phyloP scores from a whole-genome alignment of 176 grass and related monocot species.

The Elymus sibiricus region DNA sequence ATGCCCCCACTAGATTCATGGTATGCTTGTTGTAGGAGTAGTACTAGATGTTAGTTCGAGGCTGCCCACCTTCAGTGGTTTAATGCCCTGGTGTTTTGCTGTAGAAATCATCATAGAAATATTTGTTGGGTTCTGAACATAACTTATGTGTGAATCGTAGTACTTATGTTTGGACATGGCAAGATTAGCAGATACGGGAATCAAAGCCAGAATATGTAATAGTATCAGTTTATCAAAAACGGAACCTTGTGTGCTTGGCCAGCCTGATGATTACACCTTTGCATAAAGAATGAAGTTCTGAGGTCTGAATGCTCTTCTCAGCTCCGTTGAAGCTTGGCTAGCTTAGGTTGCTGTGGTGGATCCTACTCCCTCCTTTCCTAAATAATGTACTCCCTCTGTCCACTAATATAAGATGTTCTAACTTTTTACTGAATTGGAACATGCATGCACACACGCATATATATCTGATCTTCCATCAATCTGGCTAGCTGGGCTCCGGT shows the following conservation, averaged over 20 bases:
- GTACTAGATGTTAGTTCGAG: neutral
- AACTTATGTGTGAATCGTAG: neutral
- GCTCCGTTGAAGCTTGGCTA: neutral
- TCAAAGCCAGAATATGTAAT: conserved; percentile 17
- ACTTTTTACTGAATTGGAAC: neutral
- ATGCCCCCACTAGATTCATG: neutral
- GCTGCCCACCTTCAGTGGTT: neutral
- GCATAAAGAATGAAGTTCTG: neutral
- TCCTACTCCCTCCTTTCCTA: neutral
- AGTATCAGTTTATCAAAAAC: neutral
- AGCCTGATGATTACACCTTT: neutral
- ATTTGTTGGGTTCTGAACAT: neutral
- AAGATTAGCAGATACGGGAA: neutral
- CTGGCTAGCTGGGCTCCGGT: neutral
- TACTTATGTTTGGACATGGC: neutral
- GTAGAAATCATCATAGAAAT: neutral
- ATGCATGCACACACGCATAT: neutral
- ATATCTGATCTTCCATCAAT: neutral
- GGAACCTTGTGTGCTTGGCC: neutral
- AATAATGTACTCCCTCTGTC: neutral
- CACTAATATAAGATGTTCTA: too few relatives aligned
- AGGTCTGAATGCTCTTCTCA: neutral
- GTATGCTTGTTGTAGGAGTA: neutral
- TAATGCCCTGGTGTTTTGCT: neutral
- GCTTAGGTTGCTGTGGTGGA: neutral